These are phyloP conservation scores for Sutorius eximius DNA, from an alignment of 1,284 basidiomycete genomes.

Conservation along the genomic window DNA sequence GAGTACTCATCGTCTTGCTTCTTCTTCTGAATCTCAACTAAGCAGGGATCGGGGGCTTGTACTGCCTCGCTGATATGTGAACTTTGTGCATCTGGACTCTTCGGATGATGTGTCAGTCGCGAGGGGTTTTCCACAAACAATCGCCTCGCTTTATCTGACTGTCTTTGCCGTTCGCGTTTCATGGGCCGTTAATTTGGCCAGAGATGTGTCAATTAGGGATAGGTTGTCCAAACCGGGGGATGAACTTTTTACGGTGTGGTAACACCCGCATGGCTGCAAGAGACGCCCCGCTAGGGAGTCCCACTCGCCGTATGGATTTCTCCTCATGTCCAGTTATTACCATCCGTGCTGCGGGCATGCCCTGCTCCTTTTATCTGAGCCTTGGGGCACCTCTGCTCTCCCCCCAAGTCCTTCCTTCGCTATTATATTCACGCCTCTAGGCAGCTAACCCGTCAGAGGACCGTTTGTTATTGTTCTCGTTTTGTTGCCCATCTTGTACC, in stretches of 20 bases:
- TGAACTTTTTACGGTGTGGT: constrained; percentile 27
- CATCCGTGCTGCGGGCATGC: constrained; percentile 25
- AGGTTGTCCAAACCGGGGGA: constrained; percentile 30
- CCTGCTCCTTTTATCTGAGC: constrained; percentile 32
- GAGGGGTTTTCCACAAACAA: constrained; percentile 21
- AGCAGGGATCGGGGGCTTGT: constrained; percentile 22
- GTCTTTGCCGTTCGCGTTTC: constrained; percentile 29
- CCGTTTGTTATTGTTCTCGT: constrained; percentile 8
- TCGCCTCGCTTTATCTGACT: constrained; percentile 26
- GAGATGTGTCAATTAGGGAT: constrained; percentile 32
- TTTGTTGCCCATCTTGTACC: constrained; percentile 14
- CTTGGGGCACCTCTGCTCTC: constrained; percentile 3
- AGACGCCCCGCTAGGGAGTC: constrained; percentile 17
- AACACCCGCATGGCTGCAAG: constrained; percentile 21
- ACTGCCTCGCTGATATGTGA: constrained; percentile 32
- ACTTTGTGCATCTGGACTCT: constrained; percentile 19
- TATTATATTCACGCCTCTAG: background rate
- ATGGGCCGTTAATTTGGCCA: constrained; percentile 34
- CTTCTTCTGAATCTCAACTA: constrained; percentile 12
- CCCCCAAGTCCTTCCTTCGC: constrained; percentile 9
- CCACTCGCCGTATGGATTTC: constrained; percentile 14
- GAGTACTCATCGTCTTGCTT: constrained; percentile 10
- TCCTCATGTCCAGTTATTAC: constrained; percentile 32
- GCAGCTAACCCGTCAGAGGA: constrained; percentile 2
- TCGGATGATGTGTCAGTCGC: constrained; percentile 22